Evolutionary conservation across 108 stramenopile species (phyloP), one percentile per base, ranked within the genome.

Genomic region (Cyclostephanos tholiformis): DNA sequence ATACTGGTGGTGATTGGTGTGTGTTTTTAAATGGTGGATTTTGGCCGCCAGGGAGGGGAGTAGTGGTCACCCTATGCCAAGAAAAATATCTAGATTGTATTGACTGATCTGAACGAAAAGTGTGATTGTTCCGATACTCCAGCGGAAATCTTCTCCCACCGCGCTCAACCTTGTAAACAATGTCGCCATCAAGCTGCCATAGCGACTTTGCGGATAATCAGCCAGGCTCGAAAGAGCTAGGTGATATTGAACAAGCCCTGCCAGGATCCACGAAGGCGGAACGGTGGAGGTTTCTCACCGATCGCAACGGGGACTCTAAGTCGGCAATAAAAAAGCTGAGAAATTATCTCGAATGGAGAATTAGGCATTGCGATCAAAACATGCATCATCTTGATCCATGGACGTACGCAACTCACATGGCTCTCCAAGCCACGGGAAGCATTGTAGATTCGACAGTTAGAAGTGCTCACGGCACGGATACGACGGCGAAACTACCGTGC

Each of bases 241-340:
- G 29, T 41, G 57, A 52, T 2, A 75, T 81, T 19, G 56, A 59
- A n/a, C 14, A 58, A 26, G 64, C 74, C 4, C 59, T 82, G 29
- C 82, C 82, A 36, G 17, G 29, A 26, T 82, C 82, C 9, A 82
- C 82, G n/a, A 49, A 67, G 13, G 77, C 77, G 22, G 82, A 82
- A 50, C 65, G 77, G 49, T 67, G 35, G 16, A 41, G 82, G 25
- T 82, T 82, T 59, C 68, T 78, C 27, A 26, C 57, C 8, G 66
- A 35, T 74, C 36, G 60, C 17, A 27, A 68, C 23, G 82, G 82
- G n/a, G 65, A 79, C 22, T 30, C 66, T 7, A 38, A 22, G 10
- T 48, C 39, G 25, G 77, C 82, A 14, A 75, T 71, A 61, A 60
- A 64, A 23, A 79, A 70, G 32, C 51, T 83, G 22, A 70, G 17